phyloP scores from a whole-genome alignment of 2,329 filamentous ascomycete genomes.

The Claviceps pazoutovae region DNA sequence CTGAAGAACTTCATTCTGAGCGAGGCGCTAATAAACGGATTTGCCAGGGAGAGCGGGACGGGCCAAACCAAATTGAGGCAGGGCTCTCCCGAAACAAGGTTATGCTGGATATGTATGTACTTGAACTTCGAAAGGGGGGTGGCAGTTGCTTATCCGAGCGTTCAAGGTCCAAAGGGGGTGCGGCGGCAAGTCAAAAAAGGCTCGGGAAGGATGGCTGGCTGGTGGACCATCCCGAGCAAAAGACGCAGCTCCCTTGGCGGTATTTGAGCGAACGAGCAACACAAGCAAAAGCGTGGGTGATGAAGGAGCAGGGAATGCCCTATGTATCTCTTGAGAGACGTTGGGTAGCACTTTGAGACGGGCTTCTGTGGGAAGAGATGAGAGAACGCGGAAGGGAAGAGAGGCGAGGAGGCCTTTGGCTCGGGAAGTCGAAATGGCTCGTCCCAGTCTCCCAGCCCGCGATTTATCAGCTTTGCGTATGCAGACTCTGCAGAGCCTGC shows the following conservation, averaged over 20 bases:
- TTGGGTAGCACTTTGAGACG: not conserved
- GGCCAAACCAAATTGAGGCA: slow-evolving; percentile 11
- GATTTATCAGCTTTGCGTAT: slow-evolving; percentile 17
- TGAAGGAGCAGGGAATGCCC: not conserved
- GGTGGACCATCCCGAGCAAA: slow-evolving; percentile 4
- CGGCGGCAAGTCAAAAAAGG: not conserved
- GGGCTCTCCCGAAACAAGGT: slow-evolving; percentile 24
- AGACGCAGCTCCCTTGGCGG: not conserved
- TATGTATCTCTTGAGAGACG: not conserved
- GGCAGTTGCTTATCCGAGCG: slow-evolving; percentile 15
- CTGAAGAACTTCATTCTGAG: slow-evolving; percentile 37
- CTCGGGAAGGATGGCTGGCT: not conserved
- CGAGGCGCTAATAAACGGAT: slow-evolving; percentile 4
- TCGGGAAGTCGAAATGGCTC: not conserved
- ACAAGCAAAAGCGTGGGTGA: not conserved
- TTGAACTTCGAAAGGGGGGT: slow-evolving; percentile 10
- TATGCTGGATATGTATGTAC: slow-evolving; percentile 21
- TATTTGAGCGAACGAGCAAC: not conserved
- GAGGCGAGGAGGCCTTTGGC: not conserved
- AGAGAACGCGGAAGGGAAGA: not conserved
- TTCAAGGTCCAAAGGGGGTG: slow-evolving; percentile 11
- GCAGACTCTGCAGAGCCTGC: not conserved
- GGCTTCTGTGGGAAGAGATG: not conserved
- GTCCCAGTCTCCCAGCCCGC: slow-evolving; percentile 12
- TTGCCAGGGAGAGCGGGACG: slow-evolving; percentile 5